Base-by-base conservation (phyloP, 345 rosid species). In the Erucastrum elatum region DNA sequence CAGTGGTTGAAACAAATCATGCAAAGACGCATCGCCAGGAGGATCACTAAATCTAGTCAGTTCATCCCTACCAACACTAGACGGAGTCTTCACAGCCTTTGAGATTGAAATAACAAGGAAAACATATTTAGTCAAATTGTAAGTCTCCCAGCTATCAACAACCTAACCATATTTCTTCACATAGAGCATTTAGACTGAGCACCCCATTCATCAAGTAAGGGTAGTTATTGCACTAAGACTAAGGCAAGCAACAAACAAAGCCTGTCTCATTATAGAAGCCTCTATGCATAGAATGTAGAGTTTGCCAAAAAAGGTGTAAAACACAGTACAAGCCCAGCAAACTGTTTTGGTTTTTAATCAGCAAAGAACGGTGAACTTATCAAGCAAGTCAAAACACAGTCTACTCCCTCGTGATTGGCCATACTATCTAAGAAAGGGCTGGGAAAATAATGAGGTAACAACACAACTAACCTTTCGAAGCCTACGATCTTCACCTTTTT, bases 1-100 rank as follows among this genome's bases (percentile, higher is more conserved):
- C 80, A 86, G 41, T 15, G 98, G 93, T 78, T 87, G 99, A 87
- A 94, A 94, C 79, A 93, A 84, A 89, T 93, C 99, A 77, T 93
- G 98, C 87, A 95, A 84, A 64, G 90, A 90, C 79, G 97, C 99
- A 91, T 93, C 99, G 75, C 93, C 96, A 4, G 98, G 98, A 80
- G 97, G 83, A 76, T 95, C 98, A 77, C 97, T 93, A 83, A 91
- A 93, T 81, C 90, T 93, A 85, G 89, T 87, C 76, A 93, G 88
- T 81, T 88, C 99, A 77, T 87, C 89, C 61, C 89, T 87, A 70
- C 88, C 88, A 78, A 85, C 64, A 61, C 76, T 64, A 39, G 83
- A 77, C 1, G 90, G 81, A 65, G 87, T 74, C 85, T 91, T 91
- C 66, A 37, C 77, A 82, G 85, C 88, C 97, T 21, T 21, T 66